Evolutionary conservation across 371 early-diverging fungal species (phyloP), one percentile per base, ranked within the genome.

Genomic region (Dentiscutata heterogama): DNA sequence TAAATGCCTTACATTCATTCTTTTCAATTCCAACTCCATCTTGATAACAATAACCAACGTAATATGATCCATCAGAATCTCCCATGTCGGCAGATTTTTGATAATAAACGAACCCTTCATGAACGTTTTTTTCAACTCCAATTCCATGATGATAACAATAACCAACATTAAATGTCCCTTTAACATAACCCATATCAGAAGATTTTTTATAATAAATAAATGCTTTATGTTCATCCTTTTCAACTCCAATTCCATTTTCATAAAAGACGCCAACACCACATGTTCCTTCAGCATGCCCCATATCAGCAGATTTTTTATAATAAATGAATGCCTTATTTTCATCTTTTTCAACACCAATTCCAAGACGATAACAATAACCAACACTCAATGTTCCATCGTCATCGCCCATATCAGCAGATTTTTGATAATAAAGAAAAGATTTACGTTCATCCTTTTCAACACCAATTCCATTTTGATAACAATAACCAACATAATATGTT

Each of bases 401-500:
- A 60, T 92, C 88, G 14, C 90, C 91, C 65, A 89, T 88, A 14
- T 88, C 89, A 0, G 98, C 96, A 0, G 97, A 89, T 75, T 89
- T 87, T 63, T 86, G 85, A 85, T 96, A 98, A 95, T 95, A 97
- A 60, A 89, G 84, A 18, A 96, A 92, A 8, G 97, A 97, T 82
- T 89, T 86, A 22, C 86, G 70, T 1, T 92, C 79, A 84, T 95
- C 90, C 83, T 88, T 86, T 53, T 88, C 88, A 0, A 94, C 89
- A 18, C 96, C 96, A 61, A 93, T 84, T 13, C 97, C 98, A 54
- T 94, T 89, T 82, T 96, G 96, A 84, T 94, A 97, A 82, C 97
- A 97, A 77, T 93, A 46, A 46, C 46, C 46, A 46, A 46, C 46
- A 46, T 8, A 46, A 46, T 46, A 46, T 10, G 0, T 46, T 46